Evolutionary conservation across 192 early-diverging fungal species (phyloP).

Genomic region (Rhizoclosmatium sp.): DNA sequence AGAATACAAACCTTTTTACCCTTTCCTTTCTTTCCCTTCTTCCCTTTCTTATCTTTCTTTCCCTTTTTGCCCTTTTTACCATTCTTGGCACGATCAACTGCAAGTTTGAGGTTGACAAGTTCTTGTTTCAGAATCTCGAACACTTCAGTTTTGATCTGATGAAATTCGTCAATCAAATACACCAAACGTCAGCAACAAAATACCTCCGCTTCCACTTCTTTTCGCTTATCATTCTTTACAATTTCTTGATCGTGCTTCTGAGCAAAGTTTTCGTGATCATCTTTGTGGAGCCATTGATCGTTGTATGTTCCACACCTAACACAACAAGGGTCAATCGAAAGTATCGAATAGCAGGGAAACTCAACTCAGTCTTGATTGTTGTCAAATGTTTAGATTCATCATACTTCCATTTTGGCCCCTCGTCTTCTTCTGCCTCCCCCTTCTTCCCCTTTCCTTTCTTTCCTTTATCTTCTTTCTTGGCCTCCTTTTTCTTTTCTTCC

Average conservation of each 20-base stretch:
- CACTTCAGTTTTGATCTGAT: slow-evolving; percentile 65
- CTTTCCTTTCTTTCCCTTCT: slow-evolving; percentile 62
- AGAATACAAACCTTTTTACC: slow-evolving; percentile 54
- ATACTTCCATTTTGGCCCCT: slow-evolving; percentile 49
- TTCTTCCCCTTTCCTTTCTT: slow-evolving; percentile 38
- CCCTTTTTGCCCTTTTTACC: slow-evolving; percentile 64
- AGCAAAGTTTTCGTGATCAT: slow-evolving; percentile 67
- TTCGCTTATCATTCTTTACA: slow-evolving; percentile 64
- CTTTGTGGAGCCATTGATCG: slow-evolving; percentile 61
- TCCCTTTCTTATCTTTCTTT: slow-evolving; percentile 51
- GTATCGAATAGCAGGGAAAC: neutral
- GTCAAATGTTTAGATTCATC: slow-evolving; percentile 58
- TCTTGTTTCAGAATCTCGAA: slow-evolving; percentile 69
- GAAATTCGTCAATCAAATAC: neutral
- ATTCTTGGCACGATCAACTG: slow-evolving; percentile 62
- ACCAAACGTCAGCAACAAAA: slow-evolving; percentile 1
- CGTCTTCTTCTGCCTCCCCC: slow-evolving; percentile 45
- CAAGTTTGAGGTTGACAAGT: slow-evolving; percentile 66
- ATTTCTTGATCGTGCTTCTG: slow-evolving; percentile 73
- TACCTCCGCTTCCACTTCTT: slow-evolving; percentile 68
- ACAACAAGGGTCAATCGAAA: neutral
- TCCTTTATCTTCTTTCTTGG: slow-evolving; percentile 43
- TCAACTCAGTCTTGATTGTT: slow-evolving; percentile 53
- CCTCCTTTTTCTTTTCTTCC: slow-evolving; percentile 42
- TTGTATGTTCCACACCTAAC: slow-evolving; percentile 40